phyloP scores from a whole-genome alignment of 768 basidiomycete genomes.

The Rubroboletus satanas region DNA sequence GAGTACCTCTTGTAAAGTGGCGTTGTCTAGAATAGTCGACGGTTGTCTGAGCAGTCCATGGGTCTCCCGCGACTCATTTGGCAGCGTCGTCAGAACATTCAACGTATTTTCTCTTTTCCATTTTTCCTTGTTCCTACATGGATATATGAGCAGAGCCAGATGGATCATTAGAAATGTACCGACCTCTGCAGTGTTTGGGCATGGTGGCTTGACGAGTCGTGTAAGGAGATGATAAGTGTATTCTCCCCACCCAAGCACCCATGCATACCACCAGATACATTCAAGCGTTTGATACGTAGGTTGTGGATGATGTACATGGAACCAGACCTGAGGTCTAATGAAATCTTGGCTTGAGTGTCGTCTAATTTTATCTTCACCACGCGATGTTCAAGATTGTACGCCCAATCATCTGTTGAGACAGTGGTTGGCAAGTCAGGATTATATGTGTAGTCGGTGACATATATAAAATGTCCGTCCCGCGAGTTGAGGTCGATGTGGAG shows the following conservation, averaged over 20 bases:
- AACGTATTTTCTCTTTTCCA: slow-evolving; percentile 26
- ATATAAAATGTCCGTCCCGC: slow-evolving; percentile 39
- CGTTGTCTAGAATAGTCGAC: neutral
- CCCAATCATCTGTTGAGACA: slow-evolving; percentile 34
- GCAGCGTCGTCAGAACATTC: neutral
- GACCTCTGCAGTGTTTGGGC: slow-evolving; percentile 22
- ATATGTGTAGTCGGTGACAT: slow-evolving; percentile 64
- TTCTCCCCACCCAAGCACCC: slow-evolving; percentile 31
- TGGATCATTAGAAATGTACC: neutral
- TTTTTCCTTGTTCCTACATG: slow-evolving; percentile 33
- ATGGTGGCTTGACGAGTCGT: slow-evolving; percentile 16
- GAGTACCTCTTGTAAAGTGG: slow-evolving; percentile 39
- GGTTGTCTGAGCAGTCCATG: neutral
- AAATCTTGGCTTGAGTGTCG: slow-evolving; percentile 43
- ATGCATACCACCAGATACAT: slow-evolving; percentile 9
- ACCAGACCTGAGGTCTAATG: slow-evolving; percentile 38
- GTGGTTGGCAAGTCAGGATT: slow-evolving; percentile 40
- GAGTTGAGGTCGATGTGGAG: slow-evolving; percentile 38
- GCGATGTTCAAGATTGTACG: slow-evolving; percentile 43
- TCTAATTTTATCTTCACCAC: slow-evolving; percentile 50
- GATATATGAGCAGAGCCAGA: neutral
- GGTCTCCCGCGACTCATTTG: slow-evolving; percentile 2
- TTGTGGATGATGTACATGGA: slow-evolving; percentile 47
- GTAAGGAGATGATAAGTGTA: slow-evolving; percentile 17
- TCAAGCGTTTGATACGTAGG: slow-evolving; percentile 40